phyloP scores from a whole-genome alignment of 192 early-diverging fungal species.

The Dissophora globulifera region DNA sequence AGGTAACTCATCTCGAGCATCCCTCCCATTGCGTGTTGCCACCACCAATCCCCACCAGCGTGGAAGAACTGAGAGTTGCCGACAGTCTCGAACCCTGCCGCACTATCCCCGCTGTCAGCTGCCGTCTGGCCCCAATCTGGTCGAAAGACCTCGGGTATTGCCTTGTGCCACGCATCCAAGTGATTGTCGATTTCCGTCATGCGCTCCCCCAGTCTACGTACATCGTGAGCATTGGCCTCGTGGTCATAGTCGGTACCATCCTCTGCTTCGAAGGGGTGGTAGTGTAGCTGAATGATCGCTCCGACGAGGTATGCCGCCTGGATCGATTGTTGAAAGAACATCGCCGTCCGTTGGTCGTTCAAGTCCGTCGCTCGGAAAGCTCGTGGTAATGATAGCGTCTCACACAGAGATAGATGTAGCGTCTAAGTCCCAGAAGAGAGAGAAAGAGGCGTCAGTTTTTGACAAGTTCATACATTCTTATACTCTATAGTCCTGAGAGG shows the following conservation, averaged over 20 bases:
- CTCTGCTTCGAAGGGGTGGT: slow-evolving; percentile 49
- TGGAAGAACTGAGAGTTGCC: slow-evolving; percentile 38
- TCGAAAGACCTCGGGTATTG: slow-evolving; percentile 4
- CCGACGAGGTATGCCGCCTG: slow-evolving; percentile 39
- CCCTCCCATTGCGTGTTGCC: slow-evolving; percentile 39
- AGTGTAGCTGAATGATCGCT: slow-evolving; percentile 45
- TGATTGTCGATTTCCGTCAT: slow-evolving; percentile 42
- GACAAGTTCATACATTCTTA: too few species aligned
- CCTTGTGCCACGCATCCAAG: slow-evolving; percentile 37
- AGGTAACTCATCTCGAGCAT: slow-evolving; percentile 38
- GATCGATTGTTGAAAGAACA: slow-evolving; percentile 40
- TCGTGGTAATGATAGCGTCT: slow-evolving; percentile 47
- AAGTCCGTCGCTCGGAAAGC: slow-evolving; percentile 30
- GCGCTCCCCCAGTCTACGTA: slow-evolving; percentile 22
- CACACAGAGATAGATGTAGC: slow-evolving; percentile 44
- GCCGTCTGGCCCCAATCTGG: slow-evolving; percentile 43
- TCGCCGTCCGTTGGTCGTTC: slow-evolving; percentile 23
- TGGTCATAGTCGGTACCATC: slow-evolving; percentile 51
- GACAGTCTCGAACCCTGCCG: slow-evolving; percentile 19
- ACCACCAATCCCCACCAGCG: slow-evolving; percentile 53
- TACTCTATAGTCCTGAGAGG: too few species aligned
- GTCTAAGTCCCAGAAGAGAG: too few species aligned
- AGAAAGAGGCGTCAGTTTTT: too few species aligned
- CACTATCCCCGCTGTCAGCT: slow-evolving; percentile 12
- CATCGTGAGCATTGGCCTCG: slow-evolving; percentile 29